Conservation (phyloP, 139 green algal species). For the Haematococcus lacustris region DNA sequence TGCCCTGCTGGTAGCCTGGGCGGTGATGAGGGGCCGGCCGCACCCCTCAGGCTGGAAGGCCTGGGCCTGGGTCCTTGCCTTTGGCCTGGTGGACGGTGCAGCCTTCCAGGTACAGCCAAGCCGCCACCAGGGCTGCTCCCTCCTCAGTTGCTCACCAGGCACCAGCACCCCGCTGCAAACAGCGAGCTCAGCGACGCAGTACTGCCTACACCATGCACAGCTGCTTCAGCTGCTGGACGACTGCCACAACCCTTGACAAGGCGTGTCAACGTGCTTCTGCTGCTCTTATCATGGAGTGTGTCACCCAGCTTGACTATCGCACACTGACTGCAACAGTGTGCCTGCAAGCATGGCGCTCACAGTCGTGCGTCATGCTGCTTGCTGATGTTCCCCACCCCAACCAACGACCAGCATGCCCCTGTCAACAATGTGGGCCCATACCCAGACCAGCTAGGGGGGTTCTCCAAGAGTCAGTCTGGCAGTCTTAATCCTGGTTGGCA, state of each 20-base stretch:
- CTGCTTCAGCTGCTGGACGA: too few species aligned
- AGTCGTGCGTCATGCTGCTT: too few species aligned
- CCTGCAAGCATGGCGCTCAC: too few species aligned
- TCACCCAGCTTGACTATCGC: too few species aligned
- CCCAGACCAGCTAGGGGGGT: too few species aligned
- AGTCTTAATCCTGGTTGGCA: too few species aligned
- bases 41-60: constrained; percentile 54
- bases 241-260: neutral
- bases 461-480: too few species aligned
- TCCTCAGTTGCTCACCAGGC: neutral
- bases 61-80: constrained; percentile 78
- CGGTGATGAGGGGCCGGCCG: constrained; percentile 42
- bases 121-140: neutral
- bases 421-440: too few species aligned
- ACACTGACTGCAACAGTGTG: too few species aligned
- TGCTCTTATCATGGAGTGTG: too few species aligned
- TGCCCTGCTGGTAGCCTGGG: constrained; percentile 76
- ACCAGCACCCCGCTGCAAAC: neutral
- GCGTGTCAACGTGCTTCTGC: neutral
- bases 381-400: too few species aligned
- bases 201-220: neutral
- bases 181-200: neutral
- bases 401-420: too few species aligned
- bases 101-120: constrained; percentile 89
- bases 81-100: constrained; percentile 86